A percentile compares a stretch with the other conserved stretches of the same genome.
phyloP scores from a whole-genome alignment of 768 basidiomycete species.

The Psilocybe sp. region DNA sequence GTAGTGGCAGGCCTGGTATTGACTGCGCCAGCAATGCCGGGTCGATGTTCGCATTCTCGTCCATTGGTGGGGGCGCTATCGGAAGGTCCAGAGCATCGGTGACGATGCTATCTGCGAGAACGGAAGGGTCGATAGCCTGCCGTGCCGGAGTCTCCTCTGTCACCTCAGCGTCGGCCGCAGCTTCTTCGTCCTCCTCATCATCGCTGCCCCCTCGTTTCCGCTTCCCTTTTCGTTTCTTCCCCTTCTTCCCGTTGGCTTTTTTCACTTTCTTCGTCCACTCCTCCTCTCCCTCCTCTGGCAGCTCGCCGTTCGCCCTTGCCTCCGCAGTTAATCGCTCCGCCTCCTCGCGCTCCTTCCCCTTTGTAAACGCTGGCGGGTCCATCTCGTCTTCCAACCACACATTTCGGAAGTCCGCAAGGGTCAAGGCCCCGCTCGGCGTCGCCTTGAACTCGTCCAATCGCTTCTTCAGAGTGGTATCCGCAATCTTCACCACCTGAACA shows the following conservation, averaged over 20 bases:
- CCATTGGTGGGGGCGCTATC: constrained; percentile 32
- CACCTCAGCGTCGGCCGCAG: neutral
- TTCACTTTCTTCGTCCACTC: constrained; percentile 32
- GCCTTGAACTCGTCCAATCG: constrained; percentile 92
- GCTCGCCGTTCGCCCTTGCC: constrained; percentile 20
- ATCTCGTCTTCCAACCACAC: constrained; percentile 91
- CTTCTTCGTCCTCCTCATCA: constrained; percentile 23
- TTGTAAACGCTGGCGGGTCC: constrained; percentile 88
- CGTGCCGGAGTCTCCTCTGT: constrained; percentile 17
- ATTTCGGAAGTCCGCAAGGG: constrained; percentile 84
- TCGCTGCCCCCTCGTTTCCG: constrained; percentile 26
- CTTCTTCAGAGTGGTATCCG: constrained; percentile 92
- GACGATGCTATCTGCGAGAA: constrained; percentile 69
- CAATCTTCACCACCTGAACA: constrained; percentile 98
- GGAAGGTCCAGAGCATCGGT: constrained; percentile 47
- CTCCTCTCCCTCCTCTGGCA: constrained; percentile 22
- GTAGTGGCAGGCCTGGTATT: constrained; percentile 5
- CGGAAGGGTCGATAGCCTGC: constrained; percentile 48
- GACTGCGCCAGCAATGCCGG: constrained; percentile 42
- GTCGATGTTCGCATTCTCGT: constrained; percentile 52
- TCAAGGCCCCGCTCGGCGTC: constrained; percentile 82
- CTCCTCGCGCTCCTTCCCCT: constrained; percentile 70
- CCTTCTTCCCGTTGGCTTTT: constrained; percentile 36
- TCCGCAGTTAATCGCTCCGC: constrained; percentile 42
- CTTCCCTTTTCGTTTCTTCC: constrained; percentile 32